Conservation (phyloP, 495 filamentous ascomycete species). For the Acidomyces sp. region DNA sequence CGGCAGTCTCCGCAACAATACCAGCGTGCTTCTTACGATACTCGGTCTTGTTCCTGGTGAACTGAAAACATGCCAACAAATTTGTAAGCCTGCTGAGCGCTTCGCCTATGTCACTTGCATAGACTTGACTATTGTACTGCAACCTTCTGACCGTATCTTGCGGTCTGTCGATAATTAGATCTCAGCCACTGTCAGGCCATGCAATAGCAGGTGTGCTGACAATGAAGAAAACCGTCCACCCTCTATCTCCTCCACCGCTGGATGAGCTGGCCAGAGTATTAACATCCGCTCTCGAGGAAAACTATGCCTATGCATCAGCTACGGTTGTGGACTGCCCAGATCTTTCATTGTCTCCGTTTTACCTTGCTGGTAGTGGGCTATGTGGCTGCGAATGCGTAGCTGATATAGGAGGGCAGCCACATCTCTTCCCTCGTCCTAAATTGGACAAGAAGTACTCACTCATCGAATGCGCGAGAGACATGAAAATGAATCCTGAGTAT, state of each 20-base stretch:
- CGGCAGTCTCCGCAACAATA: too few relatives aligned
- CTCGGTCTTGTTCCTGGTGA: too few relatives aligned
- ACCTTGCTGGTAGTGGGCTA: conserved; percentile 11
- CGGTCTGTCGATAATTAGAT: too few relatives aligned
- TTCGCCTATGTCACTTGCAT: too few relatives aligned
- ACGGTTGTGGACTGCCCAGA: conserved; percentile 10
- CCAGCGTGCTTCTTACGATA: too few relatives aligned
- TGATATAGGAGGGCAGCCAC: conserved; percentile 18
- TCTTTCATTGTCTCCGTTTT: conserved; percentile 6
- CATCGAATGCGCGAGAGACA: conserved; percentile 6
- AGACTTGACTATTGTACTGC: too few relatives aligned
- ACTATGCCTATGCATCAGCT: conserved; percentile 5
- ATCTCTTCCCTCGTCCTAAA: conserved; percentile 14
- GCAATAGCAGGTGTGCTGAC: too few relatives aligned
- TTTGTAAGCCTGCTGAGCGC: too few relatives aligned
- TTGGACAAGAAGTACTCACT: conserved; percentile 14
- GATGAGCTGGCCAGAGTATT: conserved; percentile 5
- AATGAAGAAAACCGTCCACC: conserved; percentile 10
- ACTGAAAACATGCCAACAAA: too few relatives aligned
- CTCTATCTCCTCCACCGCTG: conserved; percentile 10
- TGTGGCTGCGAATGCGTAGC: conserved; percentile 9
- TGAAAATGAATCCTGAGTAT: conserved; percentile 4
- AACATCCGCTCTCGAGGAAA: conserved; percentile 6
- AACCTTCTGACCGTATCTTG: too few relatives aligned
- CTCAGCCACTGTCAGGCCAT: too few relatives aligned